Percentiles rank a stretch among this genome's conserved stretches.
phyloP scores from a whole-genome alignment of 305 asterid species.

The Withania somnifera region DNA sequence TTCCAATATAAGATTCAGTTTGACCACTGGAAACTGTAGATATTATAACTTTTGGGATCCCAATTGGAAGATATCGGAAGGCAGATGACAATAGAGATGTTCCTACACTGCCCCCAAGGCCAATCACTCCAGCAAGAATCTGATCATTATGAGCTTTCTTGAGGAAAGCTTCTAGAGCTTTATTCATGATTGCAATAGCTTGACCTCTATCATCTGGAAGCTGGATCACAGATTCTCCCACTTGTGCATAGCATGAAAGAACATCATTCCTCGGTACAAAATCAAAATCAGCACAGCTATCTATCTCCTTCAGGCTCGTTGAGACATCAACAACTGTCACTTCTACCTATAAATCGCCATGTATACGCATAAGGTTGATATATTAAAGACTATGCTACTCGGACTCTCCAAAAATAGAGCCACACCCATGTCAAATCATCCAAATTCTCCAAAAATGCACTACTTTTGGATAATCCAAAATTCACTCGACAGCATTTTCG shows the following conservation, averaged over 20 bases:
- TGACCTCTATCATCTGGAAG: conserved; percentile 77
- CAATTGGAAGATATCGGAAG: conserved; percentile 76
- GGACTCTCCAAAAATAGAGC: not conserved
- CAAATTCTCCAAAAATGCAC: not conserved
- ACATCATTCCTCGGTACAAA: conserved; percentile 61
- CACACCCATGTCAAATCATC: not conserved
- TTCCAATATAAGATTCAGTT: conserved; percentile 81
- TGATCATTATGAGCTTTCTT: conserved; percentile 26
- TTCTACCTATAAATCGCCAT: conserved; percentile 33
- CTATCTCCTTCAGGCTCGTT: conserved; percentile 24
- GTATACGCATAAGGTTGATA: not conserved
- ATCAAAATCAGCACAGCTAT: conserved; percentile 42
- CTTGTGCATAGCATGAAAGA: conserved; percentile 37
- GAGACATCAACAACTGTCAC: conserved; percentile 83
- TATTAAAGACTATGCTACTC: not conserved
- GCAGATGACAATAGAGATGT: conserved; percentile 80
- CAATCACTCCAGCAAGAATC: conserved; percentile 64
- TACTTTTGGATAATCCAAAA: no score
- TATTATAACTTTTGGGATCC: conserved; percentile 67
- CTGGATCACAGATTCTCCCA: conserved; percentile 12
- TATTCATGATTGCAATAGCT: conserved; percentile 58
- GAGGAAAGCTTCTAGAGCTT: conserved; percentile 48
- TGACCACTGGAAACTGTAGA: conserved; percentile 95
- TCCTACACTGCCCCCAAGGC: conserved; percentile 97
- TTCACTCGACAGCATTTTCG: no score